Evolutionary conservation across 129 eudicot genomes (phyloP).

Genomic region (Escallonia herrerae): DNA sequence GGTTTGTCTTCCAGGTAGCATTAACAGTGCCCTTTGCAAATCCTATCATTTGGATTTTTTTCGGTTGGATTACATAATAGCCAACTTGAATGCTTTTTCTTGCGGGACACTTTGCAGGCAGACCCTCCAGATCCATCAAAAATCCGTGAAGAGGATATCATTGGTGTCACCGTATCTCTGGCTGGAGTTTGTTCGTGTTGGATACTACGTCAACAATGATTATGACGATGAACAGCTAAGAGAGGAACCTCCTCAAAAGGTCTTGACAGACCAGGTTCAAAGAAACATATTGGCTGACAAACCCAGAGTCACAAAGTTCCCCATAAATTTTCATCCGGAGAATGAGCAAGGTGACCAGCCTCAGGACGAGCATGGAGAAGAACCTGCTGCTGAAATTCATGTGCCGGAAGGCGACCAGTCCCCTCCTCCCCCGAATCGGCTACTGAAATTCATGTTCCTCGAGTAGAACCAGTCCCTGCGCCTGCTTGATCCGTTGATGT

Average conservation of each 20-base stretch:
- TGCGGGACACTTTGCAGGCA: conserved; percentile 29
- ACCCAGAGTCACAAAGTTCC: conserved; percentile 68
- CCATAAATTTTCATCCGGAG: conserved; percentile 56
- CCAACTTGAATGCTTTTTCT: background rate
- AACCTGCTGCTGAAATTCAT: conserved; percentile 5
- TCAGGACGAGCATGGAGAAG: conserved; percentile 19
- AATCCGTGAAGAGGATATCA: conserved; percentile 65
- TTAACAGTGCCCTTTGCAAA: background rate
- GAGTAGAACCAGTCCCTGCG: conserved; percentile 15
- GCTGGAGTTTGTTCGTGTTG: conserved; percentile 70
- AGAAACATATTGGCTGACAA: conserved; percentile 62
- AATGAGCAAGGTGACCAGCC: conserved; percentile 35
- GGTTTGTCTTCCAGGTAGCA: conserved; percentile 55
- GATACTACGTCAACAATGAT: conserved; percentile 67
- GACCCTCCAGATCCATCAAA: conserved; percentile 68
- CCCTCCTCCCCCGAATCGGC: conserved; percentile 2
- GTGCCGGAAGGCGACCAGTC: conserved; percentile 4
- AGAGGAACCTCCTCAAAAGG: conserved; percentile 72
- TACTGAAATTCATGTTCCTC: conserved; percentile 4
- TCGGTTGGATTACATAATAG: background rate
- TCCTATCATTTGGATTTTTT: background rate
- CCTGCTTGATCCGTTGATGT: background rate
- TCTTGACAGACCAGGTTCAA: conserved; percentile 53
- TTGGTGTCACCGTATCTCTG: conserved; percentile 69
- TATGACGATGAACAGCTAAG: conserved; percentile 63